Conservation (phyloP, 192 early-diverging fungal species). For the Coemansia nantahalensis region DNA sequence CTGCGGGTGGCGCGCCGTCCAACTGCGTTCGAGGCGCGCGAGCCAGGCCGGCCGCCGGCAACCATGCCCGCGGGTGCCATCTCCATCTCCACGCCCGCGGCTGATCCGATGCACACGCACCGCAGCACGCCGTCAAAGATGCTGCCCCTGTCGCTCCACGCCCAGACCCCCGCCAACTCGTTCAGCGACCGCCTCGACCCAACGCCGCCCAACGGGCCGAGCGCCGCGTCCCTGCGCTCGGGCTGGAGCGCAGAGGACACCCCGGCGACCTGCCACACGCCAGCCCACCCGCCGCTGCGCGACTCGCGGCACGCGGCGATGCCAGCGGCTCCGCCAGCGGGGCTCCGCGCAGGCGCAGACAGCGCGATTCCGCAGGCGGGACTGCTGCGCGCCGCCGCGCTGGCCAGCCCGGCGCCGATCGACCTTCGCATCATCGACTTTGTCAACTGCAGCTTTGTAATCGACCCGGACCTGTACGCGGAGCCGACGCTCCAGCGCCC, state of each 20-base stretch:
- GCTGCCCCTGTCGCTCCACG: conserved; percentile 3
- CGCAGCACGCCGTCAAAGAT: conserved; percentile 19
- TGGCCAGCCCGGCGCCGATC: conserved; percentile 42
- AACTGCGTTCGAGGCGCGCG: conserved; percentile 9
- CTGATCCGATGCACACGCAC: neutral
- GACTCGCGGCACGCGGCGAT: neutral
- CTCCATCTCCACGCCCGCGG: conserved; percentile 1
- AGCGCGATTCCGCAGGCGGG: neutral
- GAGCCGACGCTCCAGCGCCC: conserved; percentile 44
- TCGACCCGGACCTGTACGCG: conserved; percentile 53
- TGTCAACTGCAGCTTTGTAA: conserved; percentile 78
- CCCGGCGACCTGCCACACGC: neutral
- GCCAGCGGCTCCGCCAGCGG: no score
- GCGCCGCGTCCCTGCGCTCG: neutral
- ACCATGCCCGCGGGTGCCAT: neutral
- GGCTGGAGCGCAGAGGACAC: neutral
- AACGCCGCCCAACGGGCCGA: conserved; percentile 8
- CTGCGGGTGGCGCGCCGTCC: conserved; percentile 10
- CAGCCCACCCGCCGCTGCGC: neutral
- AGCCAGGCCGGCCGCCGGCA: conserved; percentile 1
- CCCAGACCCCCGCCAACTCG: conserved; percentile 10
- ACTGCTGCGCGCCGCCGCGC: neutral
- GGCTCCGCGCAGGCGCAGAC: no score
- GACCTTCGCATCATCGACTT: conserved; percentile 97
- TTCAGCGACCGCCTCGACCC: conserved; percentile 11